Percentiles rank a stretch among this genome's conserved stretches.
These are phyloP conservation scores for Pseudogymnoascus sp. DNA, from an alignment of 2,329 filamentous ascomycete genomes.

Conservation along the genomic window DNA sequence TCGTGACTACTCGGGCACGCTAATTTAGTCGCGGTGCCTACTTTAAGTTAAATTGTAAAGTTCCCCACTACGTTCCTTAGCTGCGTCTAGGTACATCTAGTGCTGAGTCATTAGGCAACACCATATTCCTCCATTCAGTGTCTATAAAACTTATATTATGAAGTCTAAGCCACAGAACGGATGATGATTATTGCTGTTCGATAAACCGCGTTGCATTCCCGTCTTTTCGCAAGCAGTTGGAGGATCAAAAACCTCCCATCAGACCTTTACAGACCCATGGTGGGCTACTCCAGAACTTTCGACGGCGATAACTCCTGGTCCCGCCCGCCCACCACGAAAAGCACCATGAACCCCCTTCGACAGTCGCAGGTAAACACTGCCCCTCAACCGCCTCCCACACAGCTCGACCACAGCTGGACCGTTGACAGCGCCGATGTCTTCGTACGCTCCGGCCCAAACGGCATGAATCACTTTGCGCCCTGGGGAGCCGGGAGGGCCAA, in stretches of 20 bases:
- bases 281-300: not conserved
- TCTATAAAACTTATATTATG: not conserved
- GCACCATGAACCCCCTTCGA: not conserved
- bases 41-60: no score
- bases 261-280: not conserved
- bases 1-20: no score
- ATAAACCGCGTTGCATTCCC: not conserved
- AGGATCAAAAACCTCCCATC: not conserved
- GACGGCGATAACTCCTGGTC: not conserved
- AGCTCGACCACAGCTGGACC: not conserved
- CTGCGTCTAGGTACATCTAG: not conserved
- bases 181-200: not conserved
- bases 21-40: no score
- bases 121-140: not conserved
- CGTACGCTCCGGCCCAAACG: not conserved
- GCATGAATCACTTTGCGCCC: not conserved
- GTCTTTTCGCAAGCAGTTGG: not conserved
- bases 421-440: not conserved
- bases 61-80: not conserved
- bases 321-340: not conserved
- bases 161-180: not conserved
- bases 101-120: constrained; percentile 1
- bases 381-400: not conserved
- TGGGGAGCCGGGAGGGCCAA: not conserved
- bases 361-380: not conserved